These are phyloP conservation scores for Hansfordia pulvinata DNA, from an alignment of 2,329 filamentous ascomycete species.

Conservation along the genomic window DNA sequence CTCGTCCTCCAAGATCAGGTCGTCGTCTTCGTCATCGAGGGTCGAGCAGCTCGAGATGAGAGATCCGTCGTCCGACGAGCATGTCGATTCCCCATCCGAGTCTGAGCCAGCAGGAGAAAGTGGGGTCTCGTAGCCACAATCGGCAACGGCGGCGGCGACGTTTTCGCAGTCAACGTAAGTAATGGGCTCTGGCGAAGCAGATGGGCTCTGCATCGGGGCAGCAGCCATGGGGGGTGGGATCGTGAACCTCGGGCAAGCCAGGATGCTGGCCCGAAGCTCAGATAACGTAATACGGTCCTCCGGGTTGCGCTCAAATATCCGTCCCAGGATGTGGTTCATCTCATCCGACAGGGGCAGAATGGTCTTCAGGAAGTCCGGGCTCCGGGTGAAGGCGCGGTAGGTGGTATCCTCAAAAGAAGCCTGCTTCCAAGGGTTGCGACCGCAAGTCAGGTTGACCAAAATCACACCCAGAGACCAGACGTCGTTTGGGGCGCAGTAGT, in stretches of 20 bases:
- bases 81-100: constrained; percentile 26
- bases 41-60: constrained; percentile 39
- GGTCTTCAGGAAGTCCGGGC: constrained; percentile 75
- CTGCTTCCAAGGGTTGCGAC: constrained; percentile 97
- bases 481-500: constrained; percentile 88
- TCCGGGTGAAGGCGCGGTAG: constrained; percentile 80
- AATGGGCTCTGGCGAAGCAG: constrained; percentile 27
- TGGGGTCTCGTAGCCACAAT: too few relatives aligned
- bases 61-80: constrained; percentile 40
- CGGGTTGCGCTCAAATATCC: constrained; percentile 81
- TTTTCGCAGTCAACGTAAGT: constrained; percentile 35
- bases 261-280: constrained; percentile 66
- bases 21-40: constrained; percentile 34
- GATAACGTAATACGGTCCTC: constrained; percentile 67
- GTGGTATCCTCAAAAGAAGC: constrained; percentile 88
- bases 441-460: constrained; percentile 92
- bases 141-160: constrained; percentile 29
- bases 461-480: constrained; percentile 98
- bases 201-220: constrained; percentile 23
- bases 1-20: constrained; percentile 32
- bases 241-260: constrained; percentile 65
- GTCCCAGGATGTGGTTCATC: constrained; percentile 72
- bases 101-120: constrained; percentile 33
- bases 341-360: constrained; percentile 87
- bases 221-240: constrained; percentile 20